Conservation (phyloP, 306 rosid species). For the barrel medic (Medicago truncatula) region DNA sequence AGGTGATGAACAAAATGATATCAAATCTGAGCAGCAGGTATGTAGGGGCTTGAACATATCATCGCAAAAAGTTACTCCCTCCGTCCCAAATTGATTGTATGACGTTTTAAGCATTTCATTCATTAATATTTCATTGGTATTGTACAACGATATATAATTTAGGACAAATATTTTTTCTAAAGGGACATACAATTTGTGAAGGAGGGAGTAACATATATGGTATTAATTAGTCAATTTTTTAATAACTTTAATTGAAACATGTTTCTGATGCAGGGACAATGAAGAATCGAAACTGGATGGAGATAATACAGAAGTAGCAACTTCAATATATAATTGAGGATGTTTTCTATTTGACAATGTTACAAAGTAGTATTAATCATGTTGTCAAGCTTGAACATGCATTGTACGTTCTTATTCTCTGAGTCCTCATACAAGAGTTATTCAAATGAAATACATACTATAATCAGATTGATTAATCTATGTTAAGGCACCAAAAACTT, state of each 20-base stretch:
- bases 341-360: not conserved
- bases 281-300: constrained; percentile 9
- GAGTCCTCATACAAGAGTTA: not conserved
- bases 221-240: not conserved
- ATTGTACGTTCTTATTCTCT: not conserved
- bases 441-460: not conserved
- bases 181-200: too few relatives aligned
- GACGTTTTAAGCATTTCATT: too few relatives aligned
- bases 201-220: too few relatives aligned
- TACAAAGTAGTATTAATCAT: not conserved
- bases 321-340: not conserved
- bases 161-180: too few relatives aligned
- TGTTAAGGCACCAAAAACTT: not conserved
- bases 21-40: constrained; percentile 43
- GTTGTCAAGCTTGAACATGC: not conserved
- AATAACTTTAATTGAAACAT: not conserved
- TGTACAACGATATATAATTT: too few relatives aligned
- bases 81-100: too few relatives aligned
- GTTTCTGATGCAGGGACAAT: constrained; percentile 36
- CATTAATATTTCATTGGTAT: too few relatives aligned
- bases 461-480: not conserved
- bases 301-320: not conserved
- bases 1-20: constrained; percentile 44
- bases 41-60: not conserved
- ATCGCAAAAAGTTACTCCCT: not conserved